Conservation (phyloP, 306 rosid genomes). For the Dryas drummondii region DNA sequence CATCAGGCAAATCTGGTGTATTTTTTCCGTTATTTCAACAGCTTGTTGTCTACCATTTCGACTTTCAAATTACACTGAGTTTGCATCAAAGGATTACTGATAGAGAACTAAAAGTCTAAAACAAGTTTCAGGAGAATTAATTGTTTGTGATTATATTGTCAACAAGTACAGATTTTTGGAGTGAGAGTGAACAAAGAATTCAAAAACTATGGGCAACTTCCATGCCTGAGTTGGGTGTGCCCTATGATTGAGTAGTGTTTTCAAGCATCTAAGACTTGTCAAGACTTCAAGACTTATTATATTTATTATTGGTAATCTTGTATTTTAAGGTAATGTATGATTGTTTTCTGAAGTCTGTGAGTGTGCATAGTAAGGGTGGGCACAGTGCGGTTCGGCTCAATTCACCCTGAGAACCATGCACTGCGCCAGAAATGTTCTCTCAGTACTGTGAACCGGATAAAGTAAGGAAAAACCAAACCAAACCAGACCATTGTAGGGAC, state of each 20-base stretch:
- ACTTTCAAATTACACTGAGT: not conserved
- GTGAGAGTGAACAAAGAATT: not conserved
- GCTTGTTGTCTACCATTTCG: constrained; percentile 48
- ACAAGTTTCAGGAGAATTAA: not conserved
- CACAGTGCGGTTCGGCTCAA: too few relatives aligned
- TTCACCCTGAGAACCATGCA: too few relatives aligned
- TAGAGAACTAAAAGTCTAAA: constrained; percentile 2
- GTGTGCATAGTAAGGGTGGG: too few relatives aligned
- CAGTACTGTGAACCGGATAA: too few relatives aligned
- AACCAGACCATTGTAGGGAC: too few relatives aligned
- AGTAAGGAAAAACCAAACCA: too few relatives aligned
- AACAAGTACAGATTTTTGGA: not conserved
- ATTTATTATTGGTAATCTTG: not conserved
- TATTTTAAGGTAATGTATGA: not conserved
- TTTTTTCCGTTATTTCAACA: constrained; percentile 39
- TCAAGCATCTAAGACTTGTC: not conserved
- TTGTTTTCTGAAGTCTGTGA: not conserved
- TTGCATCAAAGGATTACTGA: constrained; percentile 7
- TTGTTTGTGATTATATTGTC: not conserved
- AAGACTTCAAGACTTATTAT: not conserved
- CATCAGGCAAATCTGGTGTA: constrained; percentile 20
- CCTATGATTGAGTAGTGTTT: not conserved
- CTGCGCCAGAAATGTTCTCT: too few relatives aligned
- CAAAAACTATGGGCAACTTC: not conserved
- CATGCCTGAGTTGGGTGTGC: not conserved